A percentile compares a stretch with the other conserved stretches of the same genome.
phyloP scores from a whole-genome alignment of 2,329 filamentous ascomycete genomes.

The Cladosporium sp. region DNA sequence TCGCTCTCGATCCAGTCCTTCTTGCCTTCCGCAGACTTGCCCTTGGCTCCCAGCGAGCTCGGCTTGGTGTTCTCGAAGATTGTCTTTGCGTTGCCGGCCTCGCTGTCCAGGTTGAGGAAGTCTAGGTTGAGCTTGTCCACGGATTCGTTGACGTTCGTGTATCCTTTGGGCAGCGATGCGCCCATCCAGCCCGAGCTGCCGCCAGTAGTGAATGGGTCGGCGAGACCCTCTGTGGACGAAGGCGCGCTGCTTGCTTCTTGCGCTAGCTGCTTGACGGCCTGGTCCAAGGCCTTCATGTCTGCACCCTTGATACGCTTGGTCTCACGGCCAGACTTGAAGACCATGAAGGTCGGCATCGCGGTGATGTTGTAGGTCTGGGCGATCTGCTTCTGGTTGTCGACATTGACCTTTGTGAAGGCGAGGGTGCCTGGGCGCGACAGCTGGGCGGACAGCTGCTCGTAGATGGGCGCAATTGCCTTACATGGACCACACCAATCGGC shows the following conservation, averaged over 20 bases:
- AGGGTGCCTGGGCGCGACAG: slow-evolving; percentile 72
- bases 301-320: slow-evolving; percentile 59
- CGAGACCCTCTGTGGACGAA: background rate
- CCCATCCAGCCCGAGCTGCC: slow-evolving; percentile 65
- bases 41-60: slow-evolving; percentile 58
- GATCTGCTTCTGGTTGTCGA: slow-evolving; percentile 73
- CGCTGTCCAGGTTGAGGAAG: slow-evolving; percentile 81
- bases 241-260: slow-evolving; percentile 58
- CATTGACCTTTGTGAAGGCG: slow-evolving; percentile 86
- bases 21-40: slow-evolving; percentile 52
- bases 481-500: slow-evolving; percentile 86
- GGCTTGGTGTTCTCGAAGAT: slow-evolving; percentile 72
- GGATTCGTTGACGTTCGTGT: slow-evolving; percentile 78
- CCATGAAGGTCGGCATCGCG: slow-evolving; percentile 86
- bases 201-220: slow-evolving; percentile 35
- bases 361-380: slow-evolving; percentile 72
- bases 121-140: slow-evolving; percentile 80
- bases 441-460: slow-evolving; percentile 71
- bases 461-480: slow-evolving; percentile 79
- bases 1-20: slow-evolving; percentile 93
- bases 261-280: slow-evolving; percentile 70
- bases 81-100: slow-evolving; percentile 70
- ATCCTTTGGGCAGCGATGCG: slow-evolving; percentile 74
- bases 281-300: slow-evolving; percentile 69
- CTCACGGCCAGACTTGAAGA: slow-evolving; percentile 53